These are phyloP conservation scores for Plasmodium reichenowi DNA, from an alignment of 169 alveolate genomes.

Conservation along the genomic window DNA sequence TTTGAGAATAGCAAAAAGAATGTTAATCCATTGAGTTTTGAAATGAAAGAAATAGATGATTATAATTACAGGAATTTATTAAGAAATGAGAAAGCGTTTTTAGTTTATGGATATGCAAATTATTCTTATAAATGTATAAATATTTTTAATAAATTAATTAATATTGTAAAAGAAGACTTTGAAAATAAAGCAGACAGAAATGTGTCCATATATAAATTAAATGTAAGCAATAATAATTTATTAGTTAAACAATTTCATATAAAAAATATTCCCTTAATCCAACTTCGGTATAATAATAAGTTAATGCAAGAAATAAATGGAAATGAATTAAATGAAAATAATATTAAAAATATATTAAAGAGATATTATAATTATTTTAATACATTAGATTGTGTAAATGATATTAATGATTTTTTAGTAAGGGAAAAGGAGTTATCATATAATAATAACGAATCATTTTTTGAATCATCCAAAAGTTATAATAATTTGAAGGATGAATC, in stretches of 20 bases:
- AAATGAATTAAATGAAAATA: slow-evolving; percentile 42
- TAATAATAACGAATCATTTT: background rate
- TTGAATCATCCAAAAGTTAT: background rate
- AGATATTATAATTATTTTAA: slow-evolving; percentile 39
- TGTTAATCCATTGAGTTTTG: background rate
- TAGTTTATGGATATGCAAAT: slow-evolving; percentile 66
- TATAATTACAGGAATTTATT: slow-evolving; percentile 31
- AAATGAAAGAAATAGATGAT: slow-evolving; percentile 63
- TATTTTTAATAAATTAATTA: slow-evolving; percentile 18
- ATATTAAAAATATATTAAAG: slow-evolving; percentile 24
- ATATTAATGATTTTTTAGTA: slow-evolving; percentile 47
- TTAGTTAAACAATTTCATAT: slow-evolving; percentile 64
- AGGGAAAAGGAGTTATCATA: slow-evolving; percentile 55
- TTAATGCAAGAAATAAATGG: slow-evolving; percentile 66
- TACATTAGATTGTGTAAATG: slow-evolving; percentile 19
- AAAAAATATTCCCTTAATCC: slow-evolving; percentile 65
- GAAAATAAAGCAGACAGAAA: slow-evolving; percentile 3
- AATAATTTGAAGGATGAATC: background rate
- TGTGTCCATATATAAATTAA: slow-evolving; percentile 52
- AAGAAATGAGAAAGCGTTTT: slow-evolving; percentile 39
- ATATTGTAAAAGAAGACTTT: slow-evolving; percentile 4
- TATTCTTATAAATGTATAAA: slow-evolving; percentile 45
- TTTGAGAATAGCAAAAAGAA: slow-evolving; percentile 8
- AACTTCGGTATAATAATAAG: slow-evolving; percentile 55
- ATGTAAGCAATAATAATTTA: slow-evolving; percentile 39